Evolutionary conservation across 768 basidiomycete species (phyloP), one percentile per base, ranked within the genome.

Genomic region (Antrodiella citrinella): DNA sequence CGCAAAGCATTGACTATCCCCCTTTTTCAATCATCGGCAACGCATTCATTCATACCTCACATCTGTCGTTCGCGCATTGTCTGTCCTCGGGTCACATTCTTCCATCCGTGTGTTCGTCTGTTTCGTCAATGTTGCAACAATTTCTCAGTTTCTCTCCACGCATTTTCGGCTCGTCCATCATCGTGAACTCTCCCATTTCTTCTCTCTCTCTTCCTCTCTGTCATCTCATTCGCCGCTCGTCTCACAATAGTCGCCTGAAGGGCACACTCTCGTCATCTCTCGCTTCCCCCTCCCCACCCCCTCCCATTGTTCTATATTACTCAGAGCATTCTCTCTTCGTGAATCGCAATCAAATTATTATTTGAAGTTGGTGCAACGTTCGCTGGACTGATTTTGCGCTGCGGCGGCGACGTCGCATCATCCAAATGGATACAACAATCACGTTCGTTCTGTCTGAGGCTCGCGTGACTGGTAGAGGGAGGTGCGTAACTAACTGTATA

Each of bases 81-180:
- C 54, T 46, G 45, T 52, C 57, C 53, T 54, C 57, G 54, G 30
- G 7, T 15, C 30, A 35, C 54, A 41, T 51, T 50, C 52, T 40
- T 55, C 49, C 53, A 48, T 54, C 53, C 54, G 48, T 44, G 21
- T 25, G 26, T 51, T 25, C 26, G 21, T 48, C 46, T 48, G 63
- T 57, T 55, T 64, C 58, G 65, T 60, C 67, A 68, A 62, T 74
- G 72, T 75, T 72, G 72, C 71, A 67, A 70, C 69, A 69, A 67
- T 67, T 63, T 58, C 7, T 7, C 7, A 7, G 15, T 35, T 35
- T 15, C 15, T 64, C 65, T 59, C 61, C 62, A 65, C 58, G 61
- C 64, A 54, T 62, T 66, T 62, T 60, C 58, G 65, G 67, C 68
- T 69, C 66, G 62, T 70, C 65, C 69, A 63, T 61, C 62, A 7